phyloP scores from a whole-genome alignment of 2,329 filamentous ascomycete species.

The Aphanocladium album region DNA sequence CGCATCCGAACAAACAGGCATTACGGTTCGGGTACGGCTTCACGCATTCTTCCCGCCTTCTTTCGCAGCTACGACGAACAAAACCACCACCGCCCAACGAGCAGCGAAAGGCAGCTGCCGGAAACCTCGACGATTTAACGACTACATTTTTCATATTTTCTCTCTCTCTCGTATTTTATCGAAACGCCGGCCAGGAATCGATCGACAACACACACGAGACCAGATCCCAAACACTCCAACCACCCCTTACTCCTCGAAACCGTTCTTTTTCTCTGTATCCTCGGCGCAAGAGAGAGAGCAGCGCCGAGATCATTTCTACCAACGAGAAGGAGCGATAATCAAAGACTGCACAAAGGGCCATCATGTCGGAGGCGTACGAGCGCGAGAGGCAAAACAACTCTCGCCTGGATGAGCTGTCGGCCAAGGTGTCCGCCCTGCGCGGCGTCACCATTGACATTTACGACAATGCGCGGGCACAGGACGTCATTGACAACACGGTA shows the following conservation, averaged over 20 bases:
- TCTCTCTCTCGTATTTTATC: background rate
- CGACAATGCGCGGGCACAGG: conserved; percentile 85
- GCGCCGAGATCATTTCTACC: background rate
- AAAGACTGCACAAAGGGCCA: background rate
- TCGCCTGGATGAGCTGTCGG: conserved; percentile 82
- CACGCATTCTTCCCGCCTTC: background rate
- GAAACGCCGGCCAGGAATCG: background rate
- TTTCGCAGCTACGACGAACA: background rate
- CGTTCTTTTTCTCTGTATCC: background rate
- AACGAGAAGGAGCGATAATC: background rate
- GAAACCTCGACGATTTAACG: background rate
- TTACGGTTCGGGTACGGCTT: background rate
- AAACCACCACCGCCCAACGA: background rate
- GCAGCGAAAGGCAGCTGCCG: background rate
- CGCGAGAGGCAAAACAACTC: conserved; percentile 90
- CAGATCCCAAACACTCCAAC: background rate
- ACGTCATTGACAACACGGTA: conserved; percentile 83
- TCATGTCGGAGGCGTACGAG: conserved; percentile 73
- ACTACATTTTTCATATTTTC: background rate
- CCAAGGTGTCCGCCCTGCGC: conserved; percentile 86
- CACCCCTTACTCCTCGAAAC: background rate
- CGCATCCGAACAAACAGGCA: background rate
- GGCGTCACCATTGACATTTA: conserved; percentile 97
- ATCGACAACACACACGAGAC: no score
- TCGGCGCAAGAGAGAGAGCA: background rate